These are phyloP conservation scores for Rhizophagus prolifer DNA, from an alignment of 192 early-diverging fungal species.

Conservation along the genomic window DNA sequence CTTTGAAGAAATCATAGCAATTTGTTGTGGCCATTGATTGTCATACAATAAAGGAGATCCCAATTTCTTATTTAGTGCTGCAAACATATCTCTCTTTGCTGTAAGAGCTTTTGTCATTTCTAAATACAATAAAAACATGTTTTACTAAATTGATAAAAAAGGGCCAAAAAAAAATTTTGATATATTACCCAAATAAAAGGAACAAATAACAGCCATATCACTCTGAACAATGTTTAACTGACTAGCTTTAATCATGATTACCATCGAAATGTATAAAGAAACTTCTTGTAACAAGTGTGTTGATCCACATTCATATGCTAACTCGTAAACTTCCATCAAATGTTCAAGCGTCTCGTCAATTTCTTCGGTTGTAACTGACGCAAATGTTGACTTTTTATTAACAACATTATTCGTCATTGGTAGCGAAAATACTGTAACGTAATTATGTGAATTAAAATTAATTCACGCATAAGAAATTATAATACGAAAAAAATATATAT, in stretches of 20 bases:
- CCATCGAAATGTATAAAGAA: slow-evolving; percentile 34
- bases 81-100: slow-evolving; percentile 60
- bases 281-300: slow-evolving; percentile 41
- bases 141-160: neutral
- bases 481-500: neutral
- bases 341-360: slow-evolving; percentile 34
- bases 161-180: neutral
- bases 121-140: slow-evolving; percentile 11
- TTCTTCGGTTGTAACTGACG: neutral
- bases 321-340: slow-evolving; percentile 45
- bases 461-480: neutral
- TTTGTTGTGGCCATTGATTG: slow-evolving; percentile 38
- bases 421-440: slow-evolving; percentile 4
- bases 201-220: slow-evolving; percentile 34
- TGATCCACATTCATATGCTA: slow-evolving; percentile 35
- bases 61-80: slow-evolving; percentile 48
- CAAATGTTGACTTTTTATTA: slow-evolving; percentile 1
- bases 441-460: neutral
- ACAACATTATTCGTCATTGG: neutral
- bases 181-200: slow-evolving; percentile 52
- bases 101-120: slow-evolving; percentile 65
- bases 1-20: slow-evolving; percentile 2
- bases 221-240: slow-evolving; percentile 7
- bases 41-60: slow-evolving; percentile 21
- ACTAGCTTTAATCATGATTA: slow-evolving; percentile 38